Evolutionary conservation across 352 stramenopile genomes (phyloP).

Genomic region (Globisporangium orthogonon): DNA sequence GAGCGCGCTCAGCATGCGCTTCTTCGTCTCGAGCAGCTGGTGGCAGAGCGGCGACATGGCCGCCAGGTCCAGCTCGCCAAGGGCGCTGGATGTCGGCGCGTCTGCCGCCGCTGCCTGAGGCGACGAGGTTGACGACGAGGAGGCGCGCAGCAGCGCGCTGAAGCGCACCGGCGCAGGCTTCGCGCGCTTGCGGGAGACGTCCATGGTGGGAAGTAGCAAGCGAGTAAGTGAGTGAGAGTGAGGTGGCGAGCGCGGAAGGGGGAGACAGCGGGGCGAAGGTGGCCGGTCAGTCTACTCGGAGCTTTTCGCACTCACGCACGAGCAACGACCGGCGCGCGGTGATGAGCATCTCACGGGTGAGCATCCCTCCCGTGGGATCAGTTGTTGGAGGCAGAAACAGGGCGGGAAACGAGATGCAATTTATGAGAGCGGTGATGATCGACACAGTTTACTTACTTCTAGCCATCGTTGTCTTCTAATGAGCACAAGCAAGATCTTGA

Average conservation of each 20-base stretch:
- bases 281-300: too few relatives aligned
- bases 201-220: background rate
- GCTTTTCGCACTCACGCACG: too few relatives aligned
- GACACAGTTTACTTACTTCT: too few relatives aligned
- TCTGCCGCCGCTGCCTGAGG: background rate
- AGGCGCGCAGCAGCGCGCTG: background rate
- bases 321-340: too few relatives aligned
- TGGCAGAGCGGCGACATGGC: conserved; percentile 26
- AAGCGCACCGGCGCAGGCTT: conserved; percentile 1
- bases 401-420: background rate
- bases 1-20: conserved; percentile 33
- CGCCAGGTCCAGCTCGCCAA: conserved; percentile 13
- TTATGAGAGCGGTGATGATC: too few relatives aligned
- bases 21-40: conserved; percentile 36
- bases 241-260: background rate
- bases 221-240: background rate
- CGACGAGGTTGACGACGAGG: background rate
- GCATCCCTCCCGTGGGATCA: too few relatives aligned
- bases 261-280: too few relatives aligned
- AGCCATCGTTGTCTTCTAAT: too few relatives aligned
- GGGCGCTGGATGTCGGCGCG: background rate
- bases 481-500: too few relatives aligned
- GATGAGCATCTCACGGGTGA: too few relatives aligned
- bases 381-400: too few relatives aligned
- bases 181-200: conserved; percentile 1